Evolutionary conservation across 208 protist genomes (phyloP).

Genomic region (Novymonas esmeraldas): DNA sequence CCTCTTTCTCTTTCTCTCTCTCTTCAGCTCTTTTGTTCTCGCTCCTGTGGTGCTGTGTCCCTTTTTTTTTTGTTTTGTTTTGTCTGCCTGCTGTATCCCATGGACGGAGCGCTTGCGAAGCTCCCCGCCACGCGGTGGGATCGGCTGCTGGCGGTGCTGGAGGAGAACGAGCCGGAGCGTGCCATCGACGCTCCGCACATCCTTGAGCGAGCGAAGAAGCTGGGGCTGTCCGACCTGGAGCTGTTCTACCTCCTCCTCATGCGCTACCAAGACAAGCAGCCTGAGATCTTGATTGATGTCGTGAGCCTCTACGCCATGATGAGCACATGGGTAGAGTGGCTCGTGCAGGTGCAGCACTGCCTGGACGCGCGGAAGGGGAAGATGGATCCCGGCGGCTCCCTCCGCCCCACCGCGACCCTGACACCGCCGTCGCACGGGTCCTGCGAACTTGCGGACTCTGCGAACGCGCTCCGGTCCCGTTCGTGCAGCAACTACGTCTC

Average conservation of each 20-base stretch:
- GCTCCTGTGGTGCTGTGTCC: neutral
- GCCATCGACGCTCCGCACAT: constrained; percentile 57
- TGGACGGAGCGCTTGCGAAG: constrained; percentile 6
- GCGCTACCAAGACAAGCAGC: constrained; percentile 42
- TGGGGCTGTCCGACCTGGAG: constrained; percentile 44
- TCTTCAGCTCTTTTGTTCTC: neutral
- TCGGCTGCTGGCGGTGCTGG: constrained; percentile 48
- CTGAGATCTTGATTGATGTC: constrained; percentile 24
- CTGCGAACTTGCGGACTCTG: neutral
- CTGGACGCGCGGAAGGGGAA: constrained; percentile 20
- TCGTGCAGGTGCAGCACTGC: constrained; percentile 32
- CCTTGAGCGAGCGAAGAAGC: constrained; percentile 43
- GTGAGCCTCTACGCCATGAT: constrained; percentile 51
- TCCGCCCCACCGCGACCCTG: neutral
- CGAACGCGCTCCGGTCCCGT: neutral
- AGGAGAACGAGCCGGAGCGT: constrained; percentile 49
- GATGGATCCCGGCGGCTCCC: constrained; percentile 2
- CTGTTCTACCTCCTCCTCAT: constrained; percentile 48
- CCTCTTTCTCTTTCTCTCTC: neutral
- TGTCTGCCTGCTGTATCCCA: neutral
- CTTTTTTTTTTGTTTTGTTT: neutral
- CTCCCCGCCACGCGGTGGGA: constrained; percentile 56
- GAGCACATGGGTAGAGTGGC: constrained; percentile 50
- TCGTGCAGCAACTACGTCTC: neutral
- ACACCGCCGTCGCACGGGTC: neutral